Evolutionary conservation across 495 filamentous ascomycete genomes (phyloP).

Genomic region (Daldinia caldariorum): DNA sequence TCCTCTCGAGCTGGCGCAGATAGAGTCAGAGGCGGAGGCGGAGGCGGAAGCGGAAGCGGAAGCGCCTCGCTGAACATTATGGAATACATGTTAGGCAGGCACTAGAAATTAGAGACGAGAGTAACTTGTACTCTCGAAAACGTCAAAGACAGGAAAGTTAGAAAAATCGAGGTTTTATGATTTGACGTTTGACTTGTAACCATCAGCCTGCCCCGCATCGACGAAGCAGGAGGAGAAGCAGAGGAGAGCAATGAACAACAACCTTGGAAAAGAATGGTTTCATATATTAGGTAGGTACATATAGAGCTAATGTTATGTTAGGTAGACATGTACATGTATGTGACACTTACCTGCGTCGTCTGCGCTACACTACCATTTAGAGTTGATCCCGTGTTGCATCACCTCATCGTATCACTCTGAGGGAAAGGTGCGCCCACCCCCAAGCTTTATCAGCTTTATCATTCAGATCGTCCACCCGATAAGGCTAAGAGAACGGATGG

Average conservation of each 20-base stretch:
- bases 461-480: slow-evolving; percentile 3
- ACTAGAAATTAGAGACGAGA: background rate
- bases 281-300: no score
- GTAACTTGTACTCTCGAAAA: background rate
- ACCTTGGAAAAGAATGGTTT: slow-evolving; percentile 15
- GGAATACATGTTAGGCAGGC: slow-evolving; percentile 32
- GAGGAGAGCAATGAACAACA: slow-evolving; percentile 16
- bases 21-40: slow-evolving; percentile 21
- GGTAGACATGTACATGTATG: slow-evolving; percentile 1
- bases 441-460: slow-evolving; percentile 27
- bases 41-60: slow-evolving; percentile 21
- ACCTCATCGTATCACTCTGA: slow-evolving; percentile 37
- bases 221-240: background rate
- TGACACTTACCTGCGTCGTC: background rate
- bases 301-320: no score
- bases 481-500: slow-evolving; percentile 31
- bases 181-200: slow-evolving; percentile 16
- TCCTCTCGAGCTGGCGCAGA: slow-evolving; percentile 29
- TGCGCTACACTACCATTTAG: slow-evolving; percentile 19
- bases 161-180: slow-evolving; percentile 8
- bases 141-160: background rate
- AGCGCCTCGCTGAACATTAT: slow-evolving; percentile 41
- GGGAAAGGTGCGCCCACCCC: slow-evolving; percentile 30
- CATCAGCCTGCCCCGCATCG: slow-evolving; percentile 34
- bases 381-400: slow-evolving; percentile 44